These are phyloP conservation scores for Lentinus brumalis DNA, from an alignment of 768 basidiomycete genomes.

Conservation along the genomic window DNA sequence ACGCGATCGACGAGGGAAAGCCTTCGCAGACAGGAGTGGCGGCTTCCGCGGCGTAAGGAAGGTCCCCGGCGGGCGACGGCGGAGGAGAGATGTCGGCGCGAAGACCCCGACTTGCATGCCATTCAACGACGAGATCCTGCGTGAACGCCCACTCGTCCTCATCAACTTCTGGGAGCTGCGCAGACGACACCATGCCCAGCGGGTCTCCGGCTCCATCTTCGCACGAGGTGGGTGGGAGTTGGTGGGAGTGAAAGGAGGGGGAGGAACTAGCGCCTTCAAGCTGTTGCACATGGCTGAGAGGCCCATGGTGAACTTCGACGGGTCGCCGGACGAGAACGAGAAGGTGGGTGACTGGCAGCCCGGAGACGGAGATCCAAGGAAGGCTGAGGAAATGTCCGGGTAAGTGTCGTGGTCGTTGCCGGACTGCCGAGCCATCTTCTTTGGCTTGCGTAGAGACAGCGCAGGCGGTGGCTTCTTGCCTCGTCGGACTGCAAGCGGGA, in stretches of 20 bases:
- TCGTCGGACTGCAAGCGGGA: constrained; percentile 41
- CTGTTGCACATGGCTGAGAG: constrained; percentile 40
- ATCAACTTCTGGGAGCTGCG: constrained; percentile 13
- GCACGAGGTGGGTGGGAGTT: background rate
- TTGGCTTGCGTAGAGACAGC: constrained; percentile 24
- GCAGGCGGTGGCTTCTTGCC: constrained; percentile 37
- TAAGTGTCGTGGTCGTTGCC: constrained; percentile 29
- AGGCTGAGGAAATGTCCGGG: constrained; percentile 46
- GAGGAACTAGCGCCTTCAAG: constrained; percentile 36
- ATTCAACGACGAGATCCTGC: constrained; percentile 33
- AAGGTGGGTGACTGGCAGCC: constrained; percentile 33
- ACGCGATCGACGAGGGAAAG: background rate
- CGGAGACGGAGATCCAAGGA: constrained; percentile 38
- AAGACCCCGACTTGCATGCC: constrained; percentile 11
- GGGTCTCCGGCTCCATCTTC: background rate
- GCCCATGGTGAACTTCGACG: constrained; percentile 27
- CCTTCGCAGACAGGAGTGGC: background rate
- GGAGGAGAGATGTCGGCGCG: constrained; percentile 7
- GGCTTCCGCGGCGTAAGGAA: constrained; percentile 3
- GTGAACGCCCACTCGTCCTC: constrained; percentile 41
- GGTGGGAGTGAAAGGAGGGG: constrained; percentile 22
- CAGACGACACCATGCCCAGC: background rate
- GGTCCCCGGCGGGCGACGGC: constrained; percentile 7
- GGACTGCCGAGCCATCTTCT: background rate
- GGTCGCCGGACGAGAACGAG: constrained; percentile 14